A percentile compares a stretch with the other conserved stretches of the same genome.
phyloP scores from a whole-genome alignment of 2,329 filamentous ascomycete species.

The Juglanconis oblonga region DNA sequence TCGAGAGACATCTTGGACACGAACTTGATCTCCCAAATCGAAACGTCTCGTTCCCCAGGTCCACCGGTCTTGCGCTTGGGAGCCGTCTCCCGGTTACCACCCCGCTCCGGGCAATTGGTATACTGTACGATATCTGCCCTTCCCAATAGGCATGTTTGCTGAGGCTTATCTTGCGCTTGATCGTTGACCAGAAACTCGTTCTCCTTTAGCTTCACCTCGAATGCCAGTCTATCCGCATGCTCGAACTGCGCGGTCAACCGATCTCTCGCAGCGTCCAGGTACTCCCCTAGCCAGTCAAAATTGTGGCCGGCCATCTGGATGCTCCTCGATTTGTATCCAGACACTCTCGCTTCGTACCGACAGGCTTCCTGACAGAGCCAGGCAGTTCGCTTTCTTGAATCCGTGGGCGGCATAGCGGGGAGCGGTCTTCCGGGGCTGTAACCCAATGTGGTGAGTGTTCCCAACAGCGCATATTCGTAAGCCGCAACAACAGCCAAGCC shows the following conservation, averaged over 20 bases:
- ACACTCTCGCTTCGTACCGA: slow-evolving; percentile 11
- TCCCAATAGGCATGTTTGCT: not conserved
- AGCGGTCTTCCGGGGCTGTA: not conserved
- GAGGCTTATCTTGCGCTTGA: not conserved
- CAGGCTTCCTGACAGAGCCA: slow-evolving; percentile 20
- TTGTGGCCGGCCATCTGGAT: slow-evolving; percentile 17
- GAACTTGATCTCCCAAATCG: slow-evolving; percentile 22
- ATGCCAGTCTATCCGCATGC: slow-evolving; percentile 14
- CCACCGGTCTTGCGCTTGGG: not conserved
- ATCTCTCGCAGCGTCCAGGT: slow-evolving; percentile 3
- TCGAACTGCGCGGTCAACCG: slow-evolving; percentile 13
- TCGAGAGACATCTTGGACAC: slow-evolving; percentile 15
- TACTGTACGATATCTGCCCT: not conserved
- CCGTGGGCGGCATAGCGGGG: not conserved
- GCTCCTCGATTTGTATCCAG: slow-evolving; percentile 14
- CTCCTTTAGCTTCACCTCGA: slow-evolving; percentile 10
- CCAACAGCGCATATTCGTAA: slow-evolving; percentile 11
- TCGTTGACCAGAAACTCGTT: not conserved
- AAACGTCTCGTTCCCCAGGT: not conserved
- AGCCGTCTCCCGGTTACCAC: not conserved
- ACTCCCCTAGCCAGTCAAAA: slow-evolving; percentile 17
- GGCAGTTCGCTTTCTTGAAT: not conserved
- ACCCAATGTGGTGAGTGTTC: slow-evolving; percentile 8
- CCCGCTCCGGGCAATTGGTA: not conserved
- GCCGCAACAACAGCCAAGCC: slow-evolving; percentile 19